Evolutionary conservation across 495 filamentous ascomycete genomes (phyloP).

Genomic region (Clavariopsis aquatica): DNA sequence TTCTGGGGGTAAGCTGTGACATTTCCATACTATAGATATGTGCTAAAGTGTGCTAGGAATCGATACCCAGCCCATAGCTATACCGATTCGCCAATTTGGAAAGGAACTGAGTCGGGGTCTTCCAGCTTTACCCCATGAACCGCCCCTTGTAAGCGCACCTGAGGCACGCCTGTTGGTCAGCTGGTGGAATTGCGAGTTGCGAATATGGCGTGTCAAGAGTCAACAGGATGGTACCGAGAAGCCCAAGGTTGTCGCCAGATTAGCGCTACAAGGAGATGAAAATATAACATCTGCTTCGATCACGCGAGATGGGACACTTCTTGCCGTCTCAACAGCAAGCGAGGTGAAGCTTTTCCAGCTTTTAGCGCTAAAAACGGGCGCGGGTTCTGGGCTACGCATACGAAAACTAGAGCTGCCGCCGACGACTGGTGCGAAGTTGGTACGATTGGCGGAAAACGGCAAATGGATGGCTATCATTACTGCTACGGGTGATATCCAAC

Average conservation of each 20-base stretch:
- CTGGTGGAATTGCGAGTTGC: constrained; percentile 90
- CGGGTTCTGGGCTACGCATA: constrained; percentile 56
- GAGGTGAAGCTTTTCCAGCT: constrained; percentile 80
- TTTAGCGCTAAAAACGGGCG: constrained; percentile 42
- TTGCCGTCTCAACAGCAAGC: constrained; percentile 74
- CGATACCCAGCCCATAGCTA: constrained; percentile 76
- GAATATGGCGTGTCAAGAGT: constrained; percentile 66
- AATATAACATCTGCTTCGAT: constrained; percentile 81
- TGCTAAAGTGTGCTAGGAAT: constrained; percentile 58
- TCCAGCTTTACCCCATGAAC: constrained; percentile 75
- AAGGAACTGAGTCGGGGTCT: constrained; percentile 79
- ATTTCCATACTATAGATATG: not conserved
- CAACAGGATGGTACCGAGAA: constrained; percentile 20
- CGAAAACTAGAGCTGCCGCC: constrained; percentile 64
- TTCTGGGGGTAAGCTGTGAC: constrained; percentile 72
- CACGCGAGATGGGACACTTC: constrained; percentile 68
- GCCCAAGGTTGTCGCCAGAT: constrained; percentile 64
- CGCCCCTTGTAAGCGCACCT: constrained; percentile 68
- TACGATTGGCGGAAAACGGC: constrained; percentile 55
- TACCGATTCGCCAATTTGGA: constrained; percentile 77
- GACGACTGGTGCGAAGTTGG: constrained; percentile 63
- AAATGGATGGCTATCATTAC: constrained; percentile 60
- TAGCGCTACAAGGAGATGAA: constrained; percentile 78
- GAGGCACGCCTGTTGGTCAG: constrained; percentile 74
- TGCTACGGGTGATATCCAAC: constrained; percentile 52